Conservation (phyloP, 169 alveolate species). For the Plasmodium malariae region DNA sequence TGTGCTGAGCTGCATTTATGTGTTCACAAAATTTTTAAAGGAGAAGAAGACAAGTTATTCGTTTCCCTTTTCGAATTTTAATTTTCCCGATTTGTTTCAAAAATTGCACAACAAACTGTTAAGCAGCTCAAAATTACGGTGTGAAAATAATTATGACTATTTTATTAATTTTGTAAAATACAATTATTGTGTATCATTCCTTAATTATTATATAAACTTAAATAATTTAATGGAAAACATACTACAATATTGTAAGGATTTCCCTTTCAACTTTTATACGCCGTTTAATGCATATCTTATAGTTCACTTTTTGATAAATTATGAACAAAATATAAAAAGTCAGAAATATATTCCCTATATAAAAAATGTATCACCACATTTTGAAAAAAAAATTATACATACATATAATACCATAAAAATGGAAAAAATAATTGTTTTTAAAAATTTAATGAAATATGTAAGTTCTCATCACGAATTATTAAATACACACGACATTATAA, state of each 20-base stretch:
- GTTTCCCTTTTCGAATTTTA: conserved; percentile 24
- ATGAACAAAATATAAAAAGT: background rate
- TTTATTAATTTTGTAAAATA: conserved; percentile 49
- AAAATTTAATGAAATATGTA: conserved; percentile 16
- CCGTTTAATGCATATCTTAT: conserved; percentile 58
- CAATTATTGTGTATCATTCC: conserved; percentile 36
- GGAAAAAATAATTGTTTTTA: conserved; percentile 12
- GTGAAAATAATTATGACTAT: conserved; percentile 26
- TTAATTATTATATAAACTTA: conserved; percentile 28
- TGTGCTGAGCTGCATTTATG: conserved; percentile 43
- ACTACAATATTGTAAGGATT: background rate
- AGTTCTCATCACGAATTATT: background rate
- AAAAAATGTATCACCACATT: too few species aligned
- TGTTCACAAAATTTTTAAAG: conserved; percentile 41
- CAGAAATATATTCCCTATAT: background rate
- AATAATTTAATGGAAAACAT: background rate
- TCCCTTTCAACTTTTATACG: conserved; percentile 27
- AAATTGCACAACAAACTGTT: conserved; percentile 12
- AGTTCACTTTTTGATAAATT: conserved; percentile 13
- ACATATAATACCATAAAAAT: background rate
- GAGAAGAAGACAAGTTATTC: conserved; percentile 20
- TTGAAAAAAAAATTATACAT: background rate
- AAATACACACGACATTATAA: conserved; percentile 21
- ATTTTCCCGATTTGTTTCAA: conserved; percentile 21
- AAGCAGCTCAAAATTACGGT: background rate